These are phyloP conservation scores for Diaporthe australafricana DNA, from an alignment of 2,329 filamentous ascomycete genomes.

Conservation along the genomic window DNA sequence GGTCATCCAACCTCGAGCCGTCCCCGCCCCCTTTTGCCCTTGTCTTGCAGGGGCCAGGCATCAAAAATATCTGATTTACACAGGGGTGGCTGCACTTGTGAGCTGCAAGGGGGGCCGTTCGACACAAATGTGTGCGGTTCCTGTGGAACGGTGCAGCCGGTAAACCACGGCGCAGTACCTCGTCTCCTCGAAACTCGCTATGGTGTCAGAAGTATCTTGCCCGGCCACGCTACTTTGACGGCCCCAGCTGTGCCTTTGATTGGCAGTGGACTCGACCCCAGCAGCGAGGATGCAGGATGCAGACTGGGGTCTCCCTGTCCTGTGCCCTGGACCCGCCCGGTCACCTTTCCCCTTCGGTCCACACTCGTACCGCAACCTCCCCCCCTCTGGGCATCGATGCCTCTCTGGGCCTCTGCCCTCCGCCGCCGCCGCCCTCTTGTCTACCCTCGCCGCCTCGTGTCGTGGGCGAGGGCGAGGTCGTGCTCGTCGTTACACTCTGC, in stretches of 20 bases:
- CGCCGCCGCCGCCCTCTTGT: constrained; percentile 15
- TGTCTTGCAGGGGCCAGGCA: constrained; percentile 17
- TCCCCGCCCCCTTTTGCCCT: constrained; percentile 28
- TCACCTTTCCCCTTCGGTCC: constrained; percentile 25
- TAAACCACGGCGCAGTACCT: constrained; percentile 5
- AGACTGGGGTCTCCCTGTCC: constrained; percentile 7
- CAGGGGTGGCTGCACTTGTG: constrained; percentile 16
- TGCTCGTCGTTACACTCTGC: constrained; percentile 2
- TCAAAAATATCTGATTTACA: constrained; percentile 25
- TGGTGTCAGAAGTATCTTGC: constrained; percentile 9
- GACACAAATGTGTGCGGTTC: constrained; percentile 17
- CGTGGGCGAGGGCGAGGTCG: background rate
- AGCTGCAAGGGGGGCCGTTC: constrained; percentile 9
- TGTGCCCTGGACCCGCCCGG: background rate
- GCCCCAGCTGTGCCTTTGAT: constrained; percentile 12
- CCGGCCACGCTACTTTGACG: background rate
- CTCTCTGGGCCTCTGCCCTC: constrained; percentile 14
- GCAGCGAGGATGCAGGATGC: constrained; percentile 7
- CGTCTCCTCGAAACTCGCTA: constrained; percentile 21
- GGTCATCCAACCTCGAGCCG: background rate
- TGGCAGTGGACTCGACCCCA: constrained; percentile 27
- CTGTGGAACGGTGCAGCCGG: background rate
- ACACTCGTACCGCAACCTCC: constrained; percentile 8
- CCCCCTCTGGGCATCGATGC: constrained; percentile 10
- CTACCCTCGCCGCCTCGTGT: constrained; percentile 7